These are phyloP conservation scores for Botrytis deweyae DNA, from an alignment of 2,329 filamentous ascomycete genomes.

Conservation along the genomic window DNA sequence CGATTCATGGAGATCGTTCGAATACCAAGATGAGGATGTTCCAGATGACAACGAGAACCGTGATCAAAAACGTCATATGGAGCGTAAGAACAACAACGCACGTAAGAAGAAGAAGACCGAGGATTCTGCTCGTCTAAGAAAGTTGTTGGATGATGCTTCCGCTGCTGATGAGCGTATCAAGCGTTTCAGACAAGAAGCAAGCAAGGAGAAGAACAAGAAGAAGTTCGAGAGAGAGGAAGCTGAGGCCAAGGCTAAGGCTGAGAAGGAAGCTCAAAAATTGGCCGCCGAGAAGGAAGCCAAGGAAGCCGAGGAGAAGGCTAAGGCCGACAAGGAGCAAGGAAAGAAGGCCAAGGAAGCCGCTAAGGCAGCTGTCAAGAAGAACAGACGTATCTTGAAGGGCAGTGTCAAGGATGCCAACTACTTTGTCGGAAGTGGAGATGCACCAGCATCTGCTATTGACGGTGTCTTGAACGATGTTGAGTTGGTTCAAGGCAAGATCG, in stretches of 20 bases:
- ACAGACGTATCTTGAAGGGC: constrained; percentile 93
- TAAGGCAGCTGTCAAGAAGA: constrained; percentile 99
- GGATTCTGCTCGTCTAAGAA: constrained; percentile 86
- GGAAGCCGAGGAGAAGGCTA: constrained; percentile 83
- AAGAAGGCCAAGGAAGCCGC: constrained; percentile 99
- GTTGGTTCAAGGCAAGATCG: constrained; percentile 80
- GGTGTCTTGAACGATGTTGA: constrained; percentile 83
- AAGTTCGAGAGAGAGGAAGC: constrained; percentile 85
- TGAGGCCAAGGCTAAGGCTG: constrained; percentile 82
- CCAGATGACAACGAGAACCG: constrained; percentile 98
- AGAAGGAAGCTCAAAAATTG: constrained; percentile 78
- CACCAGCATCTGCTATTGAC: constrained; percentile 76
- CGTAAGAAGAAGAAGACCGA: constrained; percentile 99
- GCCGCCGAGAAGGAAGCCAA: constrained; percentile 77
- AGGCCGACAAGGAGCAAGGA: constrained; percentile 74
- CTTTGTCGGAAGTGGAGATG: constrained; percentile 71
- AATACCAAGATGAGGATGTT: constrained; percentile 98
- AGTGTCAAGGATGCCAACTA: constrained; percentile 98
- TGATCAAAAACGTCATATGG: constrained; percentile 96
- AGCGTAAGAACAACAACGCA: constrained; percentile 96
- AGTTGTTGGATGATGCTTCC: constrained; percentile 83
- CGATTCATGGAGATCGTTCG: constrained; percentile 95
- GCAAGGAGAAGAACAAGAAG: constrained; percentile 96
- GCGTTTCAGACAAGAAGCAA: constrained; percentile 89
- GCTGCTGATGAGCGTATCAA: constrained; percentile 93